Conservation (phyloP, 192 early-diverging fungal genomes). For the Tieghemiomyces parasiticus region DNA sequence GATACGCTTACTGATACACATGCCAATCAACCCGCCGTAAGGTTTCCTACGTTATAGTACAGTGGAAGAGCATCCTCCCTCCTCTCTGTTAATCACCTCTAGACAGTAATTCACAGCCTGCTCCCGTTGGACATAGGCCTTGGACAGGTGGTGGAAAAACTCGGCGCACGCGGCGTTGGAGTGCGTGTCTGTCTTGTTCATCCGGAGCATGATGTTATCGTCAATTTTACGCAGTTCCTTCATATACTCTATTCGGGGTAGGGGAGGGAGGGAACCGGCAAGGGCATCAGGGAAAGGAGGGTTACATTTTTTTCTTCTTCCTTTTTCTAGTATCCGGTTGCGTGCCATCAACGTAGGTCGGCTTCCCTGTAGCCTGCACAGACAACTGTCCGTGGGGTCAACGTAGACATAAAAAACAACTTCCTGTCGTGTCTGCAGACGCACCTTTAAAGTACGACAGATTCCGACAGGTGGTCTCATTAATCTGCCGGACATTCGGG, state of each 20-base stretch:
- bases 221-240: slow-evolving; percentile 58
- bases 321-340: too few relatives aligned
- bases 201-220: slow-evolving; percentile 62
- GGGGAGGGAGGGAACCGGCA: background rate
- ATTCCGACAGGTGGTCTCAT: slow-evolving; percentile 38
- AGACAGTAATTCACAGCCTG: slow-evolving; percentile 50
- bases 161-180: slow-evolving; percentile 38
- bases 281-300: background rate
- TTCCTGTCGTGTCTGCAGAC: background rate
- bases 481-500: slow-evolving; percentile 17
- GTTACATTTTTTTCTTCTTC: too few relatives aligned
- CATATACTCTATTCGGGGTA: slow-evolving; percentile 30
- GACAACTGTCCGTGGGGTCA: background rate
- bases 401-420: slow-evolving; percentile 1
- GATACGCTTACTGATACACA: background rate
- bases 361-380: too few relatives aligned
- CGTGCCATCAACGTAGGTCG: too few relatives aligned
- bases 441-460: slow-evolving; percentile 47
- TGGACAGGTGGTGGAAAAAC: slow-evolving; percentile 46
- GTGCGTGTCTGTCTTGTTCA: slow-evolving; percentile 60
- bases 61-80: too few relatives aligned
- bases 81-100: slow-evolving; percentile 35
- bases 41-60: too few relatives aligned
- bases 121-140: slow-evolving; percentile 48
- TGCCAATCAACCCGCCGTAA: slow-evolving; percentile 5